Evolutionary conservation across 1,139 yeast species (phyloP).

Genomic region (Taphrina wiesneri): DNA sequence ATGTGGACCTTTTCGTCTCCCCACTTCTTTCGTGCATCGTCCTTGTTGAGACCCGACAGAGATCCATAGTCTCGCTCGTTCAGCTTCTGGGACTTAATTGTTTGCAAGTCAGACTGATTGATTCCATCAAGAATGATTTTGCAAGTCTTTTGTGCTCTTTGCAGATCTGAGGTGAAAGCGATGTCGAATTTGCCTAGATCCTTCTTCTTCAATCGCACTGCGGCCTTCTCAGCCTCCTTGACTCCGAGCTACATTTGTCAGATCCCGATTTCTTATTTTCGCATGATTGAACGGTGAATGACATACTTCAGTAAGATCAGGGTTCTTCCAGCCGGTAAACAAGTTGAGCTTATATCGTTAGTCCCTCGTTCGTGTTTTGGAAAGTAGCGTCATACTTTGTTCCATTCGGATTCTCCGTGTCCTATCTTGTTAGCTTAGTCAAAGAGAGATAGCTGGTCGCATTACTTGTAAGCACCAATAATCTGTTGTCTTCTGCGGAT

Average conservation of each 20-base stretch:
- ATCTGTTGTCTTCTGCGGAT: slow-evolving; percentile 25
- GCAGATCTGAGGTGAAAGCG: slow-evolving; percentile 84
- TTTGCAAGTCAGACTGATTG: slow-evolving; percentile 89
- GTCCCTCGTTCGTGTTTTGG: not conserved
- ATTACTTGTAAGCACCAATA: slow-evolving; percentile 27
- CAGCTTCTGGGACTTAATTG: slow-evolving; percentile 94
- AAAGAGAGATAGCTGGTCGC: too few relatives aligned
- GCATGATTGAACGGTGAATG: not conserved
- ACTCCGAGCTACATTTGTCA: slow-evolving; percentile 58
- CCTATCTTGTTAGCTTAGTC: slow-evolving; percentile 44
- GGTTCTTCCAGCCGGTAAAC: slow-evolving; percentile 99
- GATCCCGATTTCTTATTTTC: not conserved
- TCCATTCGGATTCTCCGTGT: slow-evolving; percentile 92
- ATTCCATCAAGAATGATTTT: slow-evolving; percentile 88
- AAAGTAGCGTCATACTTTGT: slow-evolving; percentile 24
- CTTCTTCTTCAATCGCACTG: slow-evolving; percentile 85
- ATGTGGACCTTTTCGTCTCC: slow-evolving; percentile 94
- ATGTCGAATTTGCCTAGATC: slow-evolving; percentile 75
- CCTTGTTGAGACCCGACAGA: slow-evolving; percentile 97
- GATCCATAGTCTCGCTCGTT: slow-evolving; percentile 99
- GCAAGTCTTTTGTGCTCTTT: slow-evolving; percentile 98
- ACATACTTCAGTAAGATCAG: slow-evolving; percentile 61
- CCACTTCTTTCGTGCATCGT: slow-evolving; percentile 80
- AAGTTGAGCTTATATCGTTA: slow-evolving; percentile 55
- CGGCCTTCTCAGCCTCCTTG: slow-evolving; percentile 91